These are phyloP conservation scores for Diplodia seriata DNA, from an alignment of 2,329 filamentous ascomycete genomes.

Conservation along the genomic window DNA sequence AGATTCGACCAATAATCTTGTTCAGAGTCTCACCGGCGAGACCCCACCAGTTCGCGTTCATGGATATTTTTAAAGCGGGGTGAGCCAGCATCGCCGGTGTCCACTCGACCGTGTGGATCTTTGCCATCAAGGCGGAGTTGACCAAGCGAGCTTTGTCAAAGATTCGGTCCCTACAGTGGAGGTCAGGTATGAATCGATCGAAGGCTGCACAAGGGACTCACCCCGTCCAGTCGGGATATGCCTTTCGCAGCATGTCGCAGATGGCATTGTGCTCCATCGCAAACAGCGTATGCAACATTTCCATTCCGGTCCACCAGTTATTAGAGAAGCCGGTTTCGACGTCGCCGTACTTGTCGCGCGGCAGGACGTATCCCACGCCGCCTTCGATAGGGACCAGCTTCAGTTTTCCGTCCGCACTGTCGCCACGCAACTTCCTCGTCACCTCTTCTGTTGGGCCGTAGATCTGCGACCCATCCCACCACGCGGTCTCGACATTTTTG, in stretches of 20 bases:
- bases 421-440: slow-evolving; percentile 48
- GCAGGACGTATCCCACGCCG: slow-evolving; percentile 44
- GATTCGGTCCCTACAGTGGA: slow-evolving; percentile 44
- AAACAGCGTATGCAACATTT: slow-evolving; percentile 57
- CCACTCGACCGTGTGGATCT: slow-evolving; percentile 60
- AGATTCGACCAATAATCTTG: slow-evolving; percentile 53
- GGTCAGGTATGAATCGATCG: slow-evolving; percentile 17
- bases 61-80: slow-evolving; percentile 52
- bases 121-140: slow-evolving; percentile 58
- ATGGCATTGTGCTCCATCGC: slow-evolving; percentile 57
- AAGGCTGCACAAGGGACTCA: slow-evolving; percentile 32
- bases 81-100: slow-evolving; percentile 57
- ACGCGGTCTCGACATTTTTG: slow-evolving; percentile 53
- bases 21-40: slow-evolving; percentile 51
- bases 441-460: slow-evolving; percentile 52
- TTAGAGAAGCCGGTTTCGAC: slow-evolving; percentile 52
- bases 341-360: slow-evolving; percentile 49
- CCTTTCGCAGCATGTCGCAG: slow-evolving; percentile 48
- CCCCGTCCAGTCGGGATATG: slow-evolving; percentile 48
- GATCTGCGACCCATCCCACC: slow-evolving; percentile 59
- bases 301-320: slow-evolving; percentile 58
- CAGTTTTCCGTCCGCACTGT: slow-evolving; percentile 50
- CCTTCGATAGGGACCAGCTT: slow-evolving; percentile 43
- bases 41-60: slow-evolving; percentile 58
- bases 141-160: slow-evolving; percentile 56